Conservation (phyloP, 164 flowering plant genomes). For the Sedum album region DNA sequence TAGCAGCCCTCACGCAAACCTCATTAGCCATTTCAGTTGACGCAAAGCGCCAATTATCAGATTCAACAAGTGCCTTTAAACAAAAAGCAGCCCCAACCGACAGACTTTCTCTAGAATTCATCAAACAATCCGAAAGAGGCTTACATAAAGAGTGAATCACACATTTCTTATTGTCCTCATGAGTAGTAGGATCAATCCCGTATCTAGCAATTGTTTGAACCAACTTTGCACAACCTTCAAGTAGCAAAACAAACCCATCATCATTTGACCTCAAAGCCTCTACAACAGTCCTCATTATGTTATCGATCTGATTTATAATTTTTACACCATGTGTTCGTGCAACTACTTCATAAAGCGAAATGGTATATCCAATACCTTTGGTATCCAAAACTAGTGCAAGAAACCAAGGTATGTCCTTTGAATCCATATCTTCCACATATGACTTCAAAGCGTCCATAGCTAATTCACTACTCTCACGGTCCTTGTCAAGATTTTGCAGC, state of each 20-base stretch:
- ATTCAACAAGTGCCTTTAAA: conserved; percentile 82
- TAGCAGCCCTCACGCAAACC: conserved; percentile 72
- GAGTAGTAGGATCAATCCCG: conserved; percentile 65
- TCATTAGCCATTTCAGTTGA: conserved; percentile 75
- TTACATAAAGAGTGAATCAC: conserved; percentile 73
- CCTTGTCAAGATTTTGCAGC: conserved; percentile 83
- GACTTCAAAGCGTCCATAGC: conserved; percentile 89
- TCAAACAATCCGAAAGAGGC: conserved; percentile 71
- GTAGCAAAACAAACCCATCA: conserved; percentile 77
- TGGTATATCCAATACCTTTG: conserved; percentile 62
- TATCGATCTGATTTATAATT: conserved; percentile 66
- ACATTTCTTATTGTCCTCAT: conserved; percentile 56
- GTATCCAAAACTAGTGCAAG: conserved; percentile 80
- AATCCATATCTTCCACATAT: conserved; percentile 75
- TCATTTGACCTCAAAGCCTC: conserved; percentile 71
- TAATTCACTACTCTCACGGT: conserved; percentile 69
- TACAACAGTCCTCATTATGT: conserved; percentile 69
- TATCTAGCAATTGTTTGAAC: conserved; percentile 85
- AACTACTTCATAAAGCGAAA: conserved; percentile 80
- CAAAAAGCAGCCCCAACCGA: conserved; percentile 92
- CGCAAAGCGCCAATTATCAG: conserved; percentile 90
- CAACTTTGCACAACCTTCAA: conserved; percentile 86
- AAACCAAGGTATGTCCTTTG: conserved; percentile 65
- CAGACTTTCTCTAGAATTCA: conserved; percentile 62
- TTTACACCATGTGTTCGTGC: conserved; percentile 76